Percentiles rank a stretch among this genome's conserved stretches.
Conservation (phyloP, 495 filamentous ascomycete genomes). For the Aspergillus indologenus region DNA sequence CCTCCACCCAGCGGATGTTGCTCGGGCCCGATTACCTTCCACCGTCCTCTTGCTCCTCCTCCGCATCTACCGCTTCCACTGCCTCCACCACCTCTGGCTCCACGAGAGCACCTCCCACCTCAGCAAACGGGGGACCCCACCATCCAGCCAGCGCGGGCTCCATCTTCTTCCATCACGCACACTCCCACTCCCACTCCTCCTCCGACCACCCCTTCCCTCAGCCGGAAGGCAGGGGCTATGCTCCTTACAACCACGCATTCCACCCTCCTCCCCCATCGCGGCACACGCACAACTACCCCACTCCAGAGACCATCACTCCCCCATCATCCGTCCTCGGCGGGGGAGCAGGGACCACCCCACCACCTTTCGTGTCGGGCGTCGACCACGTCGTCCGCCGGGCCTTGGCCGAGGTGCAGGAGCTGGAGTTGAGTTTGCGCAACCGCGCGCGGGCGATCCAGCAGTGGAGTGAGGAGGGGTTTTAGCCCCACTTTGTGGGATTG, state of each 20-base stretch:
- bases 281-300: constrained; percentile 1
- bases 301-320: neutral
- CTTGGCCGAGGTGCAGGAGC: neutral
- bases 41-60: neutral
- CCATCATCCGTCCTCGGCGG: neutral
- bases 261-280: neutral
- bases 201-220: neutral
- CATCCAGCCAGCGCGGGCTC: neutral
- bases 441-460: neutral
- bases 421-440: neutral
- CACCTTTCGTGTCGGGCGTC: neutral
- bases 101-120: neutral
- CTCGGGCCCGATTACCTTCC: neutral
- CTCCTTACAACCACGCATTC: neutral
- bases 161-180: neutral
- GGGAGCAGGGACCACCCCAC: neutral
- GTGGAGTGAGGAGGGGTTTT: constrained; percentile 2
- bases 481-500: too few relatives aligned
- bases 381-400: neutral
- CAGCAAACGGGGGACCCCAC: neutral
- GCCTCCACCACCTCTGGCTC: neutral
- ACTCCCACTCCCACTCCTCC: neutral
- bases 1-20: neutral
- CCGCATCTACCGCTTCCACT: neutral
- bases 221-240: neutral